A percentile compares a stretch with the other conserved stretches of the same genome.
Evolutionary conservation across 2,329 filamentous ascomycete genomes (phyloP).

Genomic region (Sarocladium strictum): DNA sequence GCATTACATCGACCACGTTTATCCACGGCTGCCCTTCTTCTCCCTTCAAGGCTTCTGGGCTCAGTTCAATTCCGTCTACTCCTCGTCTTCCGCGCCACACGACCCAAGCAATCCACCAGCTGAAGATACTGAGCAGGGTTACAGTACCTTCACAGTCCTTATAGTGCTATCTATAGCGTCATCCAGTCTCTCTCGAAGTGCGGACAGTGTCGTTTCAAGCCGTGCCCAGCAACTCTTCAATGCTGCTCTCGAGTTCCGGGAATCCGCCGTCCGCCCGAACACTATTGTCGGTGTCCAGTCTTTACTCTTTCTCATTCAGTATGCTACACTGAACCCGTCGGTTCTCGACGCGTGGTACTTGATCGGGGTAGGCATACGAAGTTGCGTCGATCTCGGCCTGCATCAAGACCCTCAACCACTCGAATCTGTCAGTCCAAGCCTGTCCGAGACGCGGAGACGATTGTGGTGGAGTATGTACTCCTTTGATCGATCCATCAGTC

Average conservation of each 20-base stretch:
- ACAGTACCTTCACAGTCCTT: slow-evolving; percentile 18
- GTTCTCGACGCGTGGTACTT: slow-evolving; percentile 19
- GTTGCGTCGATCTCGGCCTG: slow-evolving; percentile 18
- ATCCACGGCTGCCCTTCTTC: slow-evolving; percentile 19
- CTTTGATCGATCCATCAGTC: slow-evolving; percentile 19
- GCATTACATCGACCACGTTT: slow-evolving; percentile 19
- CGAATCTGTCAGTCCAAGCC: slow-evolving; percentile 12
- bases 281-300: slow-evolving; percentile 20
- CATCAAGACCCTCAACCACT: slow-evolving; percentile 19
- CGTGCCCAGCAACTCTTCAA: slow-evolving; percentile 18
- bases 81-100: background rate
- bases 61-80: slow-evolving; percentile 19
- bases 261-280: slow-evolving; percentile 18
- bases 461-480: slow-evolving; percentile 23
- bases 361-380: slow-evolving; percentile 19
- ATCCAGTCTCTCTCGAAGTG: slow-evolving; percentile 19
- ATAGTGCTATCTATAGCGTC: slow-evolving; percentile 18
- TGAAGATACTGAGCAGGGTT: slow-evolving; percentile 9
- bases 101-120: slow-evolving; percentile 1
- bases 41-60: slow-evolving; percentile 20
- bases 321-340: slow-evolving; percentile 19
- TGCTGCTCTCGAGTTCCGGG: slow-evolving; percentile 17
- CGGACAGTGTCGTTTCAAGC: slow-evolving; percentile 18
- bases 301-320: slow-evolving; percentile 19
- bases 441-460: slow-evolving; percentile 18